Percentiles rank a stretch among this genome's conserved stretches.
phyloP scores from a whole-genome alignment of 1,284 basidiomycete species.

The Heimioporus retisporus region DNA sequence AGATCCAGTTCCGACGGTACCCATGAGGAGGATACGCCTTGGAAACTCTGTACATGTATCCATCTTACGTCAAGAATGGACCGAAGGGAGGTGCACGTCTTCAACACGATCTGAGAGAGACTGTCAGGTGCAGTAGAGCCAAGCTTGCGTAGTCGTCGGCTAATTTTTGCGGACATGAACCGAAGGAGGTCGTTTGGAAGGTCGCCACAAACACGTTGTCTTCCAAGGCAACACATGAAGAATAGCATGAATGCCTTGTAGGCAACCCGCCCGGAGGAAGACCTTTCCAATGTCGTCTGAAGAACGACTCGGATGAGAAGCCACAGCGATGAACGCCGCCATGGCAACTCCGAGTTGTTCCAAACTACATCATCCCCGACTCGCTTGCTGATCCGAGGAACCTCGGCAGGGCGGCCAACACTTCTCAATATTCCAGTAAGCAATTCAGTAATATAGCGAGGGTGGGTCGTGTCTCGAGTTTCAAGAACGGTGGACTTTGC shows the following conservation, averaged over 20 bases:
- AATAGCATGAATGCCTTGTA: slow-evolving; percentile 63
- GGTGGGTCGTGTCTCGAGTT: slow-evolving; percentile 40
- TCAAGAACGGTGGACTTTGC: slow-evolving; percentile 36
- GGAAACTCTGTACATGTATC: slow-evolving; percentile 16
- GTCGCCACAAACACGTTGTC: slow-evolving; percentile 18
- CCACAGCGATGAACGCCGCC: slow-evolving; percentile 52
- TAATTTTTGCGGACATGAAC: neutral
- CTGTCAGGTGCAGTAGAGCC: slow-evolving; percentile 26
- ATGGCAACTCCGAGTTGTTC: slow-evolving; percentile 42
- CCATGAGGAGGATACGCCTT: slow-evolving; percentile 38
- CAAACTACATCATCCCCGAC: slow-evolving; percentile 47
- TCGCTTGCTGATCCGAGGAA: slow-evolving; percentile 41
- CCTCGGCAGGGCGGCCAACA: slow-evolving; percentile 19
- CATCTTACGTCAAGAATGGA: slow-evolving; percentile 27
- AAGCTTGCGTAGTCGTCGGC: slow-evolving; percentile 51
- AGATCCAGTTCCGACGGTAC: slow-evolving; percentile 39
- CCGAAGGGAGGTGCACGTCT: slow-evolving; percentile 26
- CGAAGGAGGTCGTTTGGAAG: slow-evolving; percentile 43
- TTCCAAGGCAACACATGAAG: slow-evolving; percentile 47
- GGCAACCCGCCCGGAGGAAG: slow-evolving; percentile 19
- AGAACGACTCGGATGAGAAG: slow-evolving; percentile 49
- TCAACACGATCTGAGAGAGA: slow-evolving; percentile 23
- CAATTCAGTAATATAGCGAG: slow-evolving; percentile 47
- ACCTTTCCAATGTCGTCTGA: slow-evolving; percentile 50
- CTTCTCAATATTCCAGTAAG: slow-evolving; percentile 39